Evolutionary conservation across 83 land plant genomes (phyloP).

Genomic region (Isoetes engelmannii): DNA sequence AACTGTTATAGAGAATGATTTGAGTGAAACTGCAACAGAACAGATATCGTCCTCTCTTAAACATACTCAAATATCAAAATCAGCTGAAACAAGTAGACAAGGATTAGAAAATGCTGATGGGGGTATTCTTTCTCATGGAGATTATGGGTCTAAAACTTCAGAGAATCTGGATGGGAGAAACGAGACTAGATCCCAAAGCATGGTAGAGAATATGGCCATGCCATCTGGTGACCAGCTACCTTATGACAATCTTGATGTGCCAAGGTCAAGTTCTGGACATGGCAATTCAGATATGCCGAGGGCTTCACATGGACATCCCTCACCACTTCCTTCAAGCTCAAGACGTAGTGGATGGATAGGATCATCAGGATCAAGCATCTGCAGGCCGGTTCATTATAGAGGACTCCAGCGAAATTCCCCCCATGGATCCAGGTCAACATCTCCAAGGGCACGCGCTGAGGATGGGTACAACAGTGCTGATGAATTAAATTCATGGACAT

Average conservation of each 20-base stretch:
- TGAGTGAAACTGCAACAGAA: background rate
- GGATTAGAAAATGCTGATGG: background rate
- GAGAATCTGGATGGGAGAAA: too few species aligned
- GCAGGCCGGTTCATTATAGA: background rate
- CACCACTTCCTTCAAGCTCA: background rate
- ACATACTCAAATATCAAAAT: background rate
- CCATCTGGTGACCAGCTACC: too few species aligned
- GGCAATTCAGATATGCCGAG: background rate
- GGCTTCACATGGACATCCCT: background rate
- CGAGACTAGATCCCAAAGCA: too few species aligned
- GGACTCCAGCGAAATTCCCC: background rate
- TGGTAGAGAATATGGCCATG: too few species aligned
- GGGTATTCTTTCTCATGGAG: background rate
- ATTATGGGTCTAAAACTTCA: too few species aligned
- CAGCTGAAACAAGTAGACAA: background rate
- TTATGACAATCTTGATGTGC: background rate
- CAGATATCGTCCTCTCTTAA: background rate
- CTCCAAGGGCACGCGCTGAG: background rate
- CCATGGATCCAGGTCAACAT: background rate
- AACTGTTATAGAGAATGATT: background rate
- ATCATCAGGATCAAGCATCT: background rate
- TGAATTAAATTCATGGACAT: background rate
- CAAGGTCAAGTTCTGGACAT: background rate
- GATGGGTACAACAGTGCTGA: slow-evolving; percentile 13
- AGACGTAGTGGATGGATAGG: background rate